Evolutionary conservation across 2,329 filamentous ascomycete species (phyloP).

Genomic region (Hymenoscyphus linearis): DNA sequence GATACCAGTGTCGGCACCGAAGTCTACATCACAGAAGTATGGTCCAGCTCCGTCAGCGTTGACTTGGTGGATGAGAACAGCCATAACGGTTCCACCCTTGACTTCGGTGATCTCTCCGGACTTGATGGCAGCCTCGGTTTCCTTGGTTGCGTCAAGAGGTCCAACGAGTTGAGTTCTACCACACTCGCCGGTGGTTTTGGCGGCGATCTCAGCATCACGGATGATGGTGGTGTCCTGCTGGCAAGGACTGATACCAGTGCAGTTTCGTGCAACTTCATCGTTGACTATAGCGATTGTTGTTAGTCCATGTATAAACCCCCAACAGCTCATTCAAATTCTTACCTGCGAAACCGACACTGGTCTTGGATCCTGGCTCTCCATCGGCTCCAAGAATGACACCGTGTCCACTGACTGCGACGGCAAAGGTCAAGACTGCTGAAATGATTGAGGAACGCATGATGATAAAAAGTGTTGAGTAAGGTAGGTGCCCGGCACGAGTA

Average conservation of each 20-base stretch:
- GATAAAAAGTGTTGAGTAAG: constrained; percentile 24
- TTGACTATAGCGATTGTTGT: constrained; percentile 40
- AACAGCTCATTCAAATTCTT: constrained; percentile 1
- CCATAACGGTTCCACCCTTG: constrained; percentile 47
- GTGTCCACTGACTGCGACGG: constrained; percentile 37
- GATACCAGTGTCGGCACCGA: constrained; percentile 47
- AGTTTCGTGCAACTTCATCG: constrained; percentile 53
- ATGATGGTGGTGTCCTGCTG: constrained; percentile 62
- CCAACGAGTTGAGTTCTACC: constrained; percentile 56
- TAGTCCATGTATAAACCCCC: background rate
- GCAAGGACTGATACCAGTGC: constrained; percentile 59
- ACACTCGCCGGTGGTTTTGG: constrained; percentile 53
- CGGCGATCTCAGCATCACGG: constrained; percentile 47
- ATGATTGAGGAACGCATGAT: constrained; percentile 35
- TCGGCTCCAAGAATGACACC: constrained; percentile 44
- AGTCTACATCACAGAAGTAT: constrained; percentile 52
- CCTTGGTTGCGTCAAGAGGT: constrained; percentile 56
- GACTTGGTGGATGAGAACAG: constrained; percentile 62
- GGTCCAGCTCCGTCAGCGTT: constrained; percentile 59
- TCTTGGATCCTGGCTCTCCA: constrained; percentile 41
- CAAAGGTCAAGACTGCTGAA: constrained; percentile 35
- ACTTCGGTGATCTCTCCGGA: constrained; percentile 52
- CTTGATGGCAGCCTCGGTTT: constrained; percentile 47
- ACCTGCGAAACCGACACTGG: constrained; percentile 42
- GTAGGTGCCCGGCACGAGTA: constrained; percentile 32